Evolutionary conservation across 371 early-diverging fungal species (phyloP).

Genomic region (Actinomortierella ambigua): DNA sequence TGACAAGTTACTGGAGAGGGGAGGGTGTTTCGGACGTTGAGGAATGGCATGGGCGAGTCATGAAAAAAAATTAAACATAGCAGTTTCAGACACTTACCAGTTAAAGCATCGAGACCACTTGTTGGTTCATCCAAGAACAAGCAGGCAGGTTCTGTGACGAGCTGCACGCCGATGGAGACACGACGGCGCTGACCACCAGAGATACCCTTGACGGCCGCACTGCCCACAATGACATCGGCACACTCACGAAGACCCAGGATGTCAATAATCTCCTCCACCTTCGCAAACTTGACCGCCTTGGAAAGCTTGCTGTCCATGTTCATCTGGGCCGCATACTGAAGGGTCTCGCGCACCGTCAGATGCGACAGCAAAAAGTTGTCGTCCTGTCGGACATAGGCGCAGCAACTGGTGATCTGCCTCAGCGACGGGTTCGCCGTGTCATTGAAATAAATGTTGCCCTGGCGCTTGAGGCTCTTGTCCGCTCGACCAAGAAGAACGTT

Average conservation of each 20-base stretch:
- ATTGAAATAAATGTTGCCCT: constrained; percentile 33
- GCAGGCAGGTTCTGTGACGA: constrained; percentile 58
- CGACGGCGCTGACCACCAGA: constrained; percentile 58
- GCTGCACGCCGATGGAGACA: constrained; percentile 64
- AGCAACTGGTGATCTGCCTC: constrained; percentile 25
- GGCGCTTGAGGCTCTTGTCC: constrained; percentile 13
- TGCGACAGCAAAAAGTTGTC: constrained; percentile 51
- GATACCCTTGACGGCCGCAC: neutral
- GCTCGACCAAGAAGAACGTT: constrained; percentile 45
- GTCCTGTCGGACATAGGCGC: constrained; percentile 60
- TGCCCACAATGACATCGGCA: neutral
- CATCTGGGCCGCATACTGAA: constrained; percentile 48
- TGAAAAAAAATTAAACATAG: too few relatives aligned
- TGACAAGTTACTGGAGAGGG: too few relatives aligned
- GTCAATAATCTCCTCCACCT: neutral
- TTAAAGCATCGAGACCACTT: constrained; percentile 53
- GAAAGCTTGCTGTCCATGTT: neutral
- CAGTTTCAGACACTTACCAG: neutral
- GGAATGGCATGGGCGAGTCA: too few relatives aligned
- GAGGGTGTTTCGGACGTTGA: too few relatives aligned
- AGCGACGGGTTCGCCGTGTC: constrained; percentile 32
- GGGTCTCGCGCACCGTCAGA: constrained; percentile 53
- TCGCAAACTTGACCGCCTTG: neutral
- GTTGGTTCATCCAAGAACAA: constrained; percentile 49
- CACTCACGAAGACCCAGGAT: neutral